These are phyloP conservation scores for Malus domestica DNA, from an alignment of 306 rosid species.

Conservation along the genomic window ASM211411v1 NC_041791.1:6547001-6547500, in stretches of 20 bases:
- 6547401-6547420: slow-evolving; percentile 72
- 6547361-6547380: not conserved
- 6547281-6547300: not conserved
- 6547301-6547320: not conserved
- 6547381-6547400: not conserved
- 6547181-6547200: slow-evolving; percentile 77
- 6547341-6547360: not conserved
- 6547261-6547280: not conserved
- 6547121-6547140: slow-evolving; percentile 85
- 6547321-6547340: not conserved
- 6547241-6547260: not conserved
- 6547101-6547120: slow-evolving; percentile 61
- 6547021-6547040: not conserved
- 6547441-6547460: slow-evolving; percentile 93
- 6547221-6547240: not conserved
- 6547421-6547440: slow-evolving; percentile 88
- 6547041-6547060: not conserved
- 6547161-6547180: slow-evolving; percentile 99
- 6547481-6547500: slow-evolving; percentile 85
- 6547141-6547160: slow-evolving; percentile 88
- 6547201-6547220: not conserved
- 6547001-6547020: slow-evolving; percentile 10
- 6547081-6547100: slow-evolving; percentile 92
- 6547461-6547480: slow-evolving; percentile 76
- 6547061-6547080: slow-evolving; percentile 87